Conservation (phyloP, 257 asterid species). For the Salvia rosmarinus region DNA sequence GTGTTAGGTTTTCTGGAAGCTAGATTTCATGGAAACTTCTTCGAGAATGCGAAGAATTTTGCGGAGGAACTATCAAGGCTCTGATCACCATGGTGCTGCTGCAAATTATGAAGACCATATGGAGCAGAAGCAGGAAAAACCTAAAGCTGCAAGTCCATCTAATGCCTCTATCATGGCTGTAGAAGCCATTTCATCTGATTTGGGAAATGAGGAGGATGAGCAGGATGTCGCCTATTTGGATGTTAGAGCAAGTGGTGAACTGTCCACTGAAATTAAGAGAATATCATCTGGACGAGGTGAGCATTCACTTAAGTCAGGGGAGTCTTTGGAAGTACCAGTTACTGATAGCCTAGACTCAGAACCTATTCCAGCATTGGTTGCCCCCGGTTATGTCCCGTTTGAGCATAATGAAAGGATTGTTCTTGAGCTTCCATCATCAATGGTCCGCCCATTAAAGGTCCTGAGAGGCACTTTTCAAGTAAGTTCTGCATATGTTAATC, state of each 20-base stretch:
- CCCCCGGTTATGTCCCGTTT: constrained; percentile 92
- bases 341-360: constrained; percentile 54
- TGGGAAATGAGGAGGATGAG: constrained; percentile 79
- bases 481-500: constrained; percentile 42
- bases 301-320: constrained; percentile 47
- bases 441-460: constrained; percentile 89
- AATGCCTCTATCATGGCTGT: constrained; percentile 82
- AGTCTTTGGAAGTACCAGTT: constrained; percentile 47
- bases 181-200: constrained; percentile 79
- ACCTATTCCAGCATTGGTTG: constrained; percentile 56
- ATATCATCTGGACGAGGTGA: constrained; percentile 55
- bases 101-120: constrained; percentile 76
- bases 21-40: constrained; percentile 87
- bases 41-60: constrained; percentile 93
- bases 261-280: constrained; percentile 48
- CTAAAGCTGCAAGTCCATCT: constrained; percentile 71
- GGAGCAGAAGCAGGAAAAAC: constrained; percentile 55
- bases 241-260: constrained; percentile 51
- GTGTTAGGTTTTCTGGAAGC: constrained; percentile 90
- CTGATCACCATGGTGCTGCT: constrained; percentile 92
- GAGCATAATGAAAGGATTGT: constrained; percentile 89
- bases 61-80: constrained; percentile 82
- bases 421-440: constrained; percentile 92
- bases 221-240: constrained; percentile 60
- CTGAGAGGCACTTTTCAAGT: constrained; percentile 93